Conservation (phyloP, 176 grass and related monocot genomes). For the Avena atlantica region DNA sequence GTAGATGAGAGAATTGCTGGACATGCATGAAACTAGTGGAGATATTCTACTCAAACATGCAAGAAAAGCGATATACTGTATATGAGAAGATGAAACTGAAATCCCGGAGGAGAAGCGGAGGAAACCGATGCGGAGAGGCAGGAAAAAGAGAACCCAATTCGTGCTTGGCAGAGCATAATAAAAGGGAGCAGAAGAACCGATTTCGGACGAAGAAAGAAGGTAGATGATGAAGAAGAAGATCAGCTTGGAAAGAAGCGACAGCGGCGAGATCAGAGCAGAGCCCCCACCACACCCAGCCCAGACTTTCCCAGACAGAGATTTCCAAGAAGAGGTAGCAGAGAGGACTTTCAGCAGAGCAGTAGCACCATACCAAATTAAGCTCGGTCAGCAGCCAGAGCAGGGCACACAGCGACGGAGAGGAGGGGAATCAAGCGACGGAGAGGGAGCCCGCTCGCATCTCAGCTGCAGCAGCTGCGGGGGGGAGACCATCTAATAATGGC, state of each 20-base stretch:
- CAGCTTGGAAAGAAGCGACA: constrained; percentile 40
- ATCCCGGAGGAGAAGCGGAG: not conserved
- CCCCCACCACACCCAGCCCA: not conserved
- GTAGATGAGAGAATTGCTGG: not conserved
- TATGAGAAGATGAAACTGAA: not conserved
- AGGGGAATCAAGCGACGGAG: not conserved
- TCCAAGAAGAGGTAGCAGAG: constrained; percentile 13
- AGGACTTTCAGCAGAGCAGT: not conserved
- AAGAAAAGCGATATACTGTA: not conserved
- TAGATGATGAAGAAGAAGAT: not conserved
- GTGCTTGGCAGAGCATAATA: not conserved
- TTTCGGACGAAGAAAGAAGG: constrained; percentile 1
- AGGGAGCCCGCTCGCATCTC: constrained; percentile 38
- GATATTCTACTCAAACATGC: not conserved
- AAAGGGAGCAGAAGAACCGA: not conserved
- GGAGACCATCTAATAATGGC: constrained; percentile 49
- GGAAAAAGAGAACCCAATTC: not conserved
- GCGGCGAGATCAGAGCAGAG: constrained; percentile 20
- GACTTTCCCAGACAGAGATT: constrained; percentile 8
- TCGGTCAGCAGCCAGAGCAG: not conserved
- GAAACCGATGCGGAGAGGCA: not conserved
- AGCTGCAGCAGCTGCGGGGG: not conserved
- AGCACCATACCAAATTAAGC: not conserved
- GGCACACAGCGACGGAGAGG: not conserved
- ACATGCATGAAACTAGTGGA: not conserved